Percentiles rank a stretch among this genome's conserved stretches.
Conservation (phyloP, 768 basidiomycete genomes). For the Suillus paluster region DNA sequence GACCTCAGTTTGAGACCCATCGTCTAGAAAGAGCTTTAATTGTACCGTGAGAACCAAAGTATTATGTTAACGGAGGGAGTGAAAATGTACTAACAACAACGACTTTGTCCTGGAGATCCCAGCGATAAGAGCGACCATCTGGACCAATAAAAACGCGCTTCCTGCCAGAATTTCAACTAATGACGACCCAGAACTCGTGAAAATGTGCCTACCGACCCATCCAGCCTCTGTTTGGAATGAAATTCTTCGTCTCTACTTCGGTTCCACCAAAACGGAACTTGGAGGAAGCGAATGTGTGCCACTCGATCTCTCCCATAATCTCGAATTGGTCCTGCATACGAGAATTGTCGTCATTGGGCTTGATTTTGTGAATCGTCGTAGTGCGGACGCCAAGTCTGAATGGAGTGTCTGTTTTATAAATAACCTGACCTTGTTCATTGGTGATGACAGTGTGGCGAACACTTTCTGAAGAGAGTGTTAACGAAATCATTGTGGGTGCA, state of each 20-base stretch:
- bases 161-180: background rate
- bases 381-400: slow-evolving; percentile 14
- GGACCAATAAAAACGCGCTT: slow-evolving; percentile 6
- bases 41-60: background rate
- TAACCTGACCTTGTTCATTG: slow-evolving; percentile 28
- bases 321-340: slow-evolving; percentile 36
- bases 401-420: slow-evolving; percentile 34
- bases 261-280: slow-evolving; percentile 33
- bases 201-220: slow-evolving; percentile 23
- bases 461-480: slow-evolving; percentile 25
- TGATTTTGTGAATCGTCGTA: slow-evolving; percentile 32
- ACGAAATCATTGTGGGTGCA: slow-evolving; percentile 17
- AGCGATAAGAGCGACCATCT: slow-evolving; percentile 8
- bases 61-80: background rate
- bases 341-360: slow-evolving; percentile 20
- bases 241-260: slow-evolving; percentile 29
- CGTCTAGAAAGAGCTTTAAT: slow-evolving; percentile 18
- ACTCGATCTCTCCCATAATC: slow-evolving; percentile 39
- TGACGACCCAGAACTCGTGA: background rate
- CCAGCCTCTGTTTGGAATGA: slow-evolving; percentile 30
- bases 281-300: slow-evolving; percentile 34
- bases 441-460: slow-evolving; percentile 31
- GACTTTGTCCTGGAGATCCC: background rate
- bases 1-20: slow-evolving; percentile 18
- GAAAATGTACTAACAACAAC: slow-evolving; percentile 2